Conservation (phyloP, 768 basidiomycete genomes). For the Hypholoma sublateritium region DNA sequence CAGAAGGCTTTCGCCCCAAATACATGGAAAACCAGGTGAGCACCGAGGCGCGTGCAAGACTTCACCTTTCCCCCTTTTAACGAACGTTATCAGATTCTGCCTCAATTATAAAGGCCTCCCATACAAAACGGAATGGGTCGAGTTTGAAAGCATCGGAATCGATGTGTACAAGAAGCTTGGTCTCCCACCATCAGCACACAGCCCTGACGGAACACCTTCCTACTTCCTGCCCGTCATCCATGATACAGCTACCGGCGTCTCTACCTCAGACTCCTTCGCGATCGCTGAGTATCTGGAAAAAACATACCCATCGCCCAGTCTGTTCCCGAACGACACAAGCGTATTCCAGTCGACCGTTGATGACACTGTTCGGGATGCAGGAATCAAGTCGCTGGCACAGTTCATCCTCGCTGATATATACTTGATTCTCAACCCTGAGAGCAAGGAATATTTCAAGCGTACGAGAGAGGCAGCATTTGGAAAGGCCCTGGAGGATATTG, state of each 20-base stretch:
- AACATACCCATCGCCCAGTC: constrained; percentile 1
- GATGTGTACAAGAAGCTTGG: not conserved
- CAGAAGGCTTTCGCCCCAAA: not conserved
- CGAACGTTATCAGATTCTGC: not conserved
- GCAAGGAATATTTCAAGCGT: not conserved
- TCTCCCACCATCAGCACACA: not conserved
- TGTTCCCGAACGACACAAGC: not conserved
- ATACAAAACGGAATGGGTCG: constrained; percentile 3
- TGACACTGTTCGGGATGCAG: not conserved
- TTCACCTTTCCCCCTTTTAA: not conserved
- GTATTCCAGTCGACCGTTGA: not conserved
- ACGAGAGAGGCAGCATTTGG: not conserved
- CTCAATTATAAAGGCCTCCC: not conserved
- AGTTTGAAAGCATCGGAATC: not conserved
- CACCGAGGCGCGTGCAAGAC: not conserved
- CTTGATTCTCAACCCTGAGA: not conserved
- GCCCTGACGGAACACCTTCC: not conserved
- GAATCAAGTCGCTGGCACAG: not conserved
- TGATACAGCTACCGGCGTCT: not conserved
- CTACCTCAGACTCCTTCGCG: not conserved
- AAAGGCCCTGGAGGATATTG: not conserved
- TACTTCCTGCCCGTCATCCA: not conserved
- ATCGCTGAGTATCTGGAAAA: constrained; percentile 12
- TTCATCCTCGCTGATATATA: not conserved
- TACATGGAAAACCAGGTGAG: constrained; percentile 2